Evolutionary conservation across 129 eudicot species (phyloP).

Genomic region (Chrysanthemum seticuspe): DNA sequence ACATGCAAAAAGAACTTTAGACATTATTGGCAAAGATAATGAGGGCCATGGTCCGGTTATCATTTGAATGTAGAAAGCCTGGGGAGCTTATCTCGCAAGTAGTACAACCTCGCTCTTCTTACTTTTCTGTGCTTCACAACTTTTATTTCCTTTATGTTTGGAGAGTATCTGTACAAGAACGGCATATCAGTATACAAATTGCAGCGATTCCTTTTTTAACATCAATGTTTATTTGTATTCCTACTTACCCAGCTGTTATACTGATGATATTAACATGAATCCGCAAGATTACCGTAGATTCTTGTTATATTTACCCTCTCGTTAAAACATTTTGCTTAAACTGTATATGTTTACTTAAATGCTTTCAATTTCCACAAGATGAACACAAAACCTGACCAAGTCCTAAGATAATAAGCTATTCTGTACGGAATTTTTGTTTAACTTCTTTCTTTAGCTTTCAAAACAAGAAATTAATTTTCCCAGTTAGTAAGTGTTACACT

Average conservation of each 20-base stretch:
- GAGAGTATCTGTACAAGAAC: conserved; percentile 65
- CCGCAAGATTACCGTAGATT: no score
- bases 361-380: not conserved
- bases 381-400: not conserved
- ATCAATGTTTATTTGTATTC: no score
- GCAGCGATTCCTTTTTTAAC: no score
- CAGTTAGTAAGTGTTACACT: not conserved
- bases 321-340: not conserved
- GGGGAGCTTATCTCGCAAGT: conserved; percentile 93
- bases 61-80: conserved; percentile 84
- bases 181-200: not conserved
- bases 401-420: not conserved
- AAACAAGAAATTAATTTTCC: not conserved
- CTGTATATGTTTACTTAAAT: not conserved
- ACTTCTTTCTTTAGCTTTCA: not conserved
- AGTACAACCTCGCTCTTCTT: conserved; percentile 82
- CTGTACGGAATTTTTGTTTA: no score
- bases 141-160: conserved; percentile 72
- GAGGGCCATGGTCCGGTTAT: not conserved
- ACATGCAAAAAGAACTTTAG: no score
- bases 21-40: not conserved
- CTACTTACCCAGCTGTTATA: no score
- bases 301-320: not conserved
- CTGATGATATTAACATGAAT: no score
- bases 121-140: conserved; percentile 85